These are phyloP conservation scores for Ascochyta pisi DNA, from an alignment of 2,329 filamentous ascomycete genomes.

Conservation along the genomic window DNA sequence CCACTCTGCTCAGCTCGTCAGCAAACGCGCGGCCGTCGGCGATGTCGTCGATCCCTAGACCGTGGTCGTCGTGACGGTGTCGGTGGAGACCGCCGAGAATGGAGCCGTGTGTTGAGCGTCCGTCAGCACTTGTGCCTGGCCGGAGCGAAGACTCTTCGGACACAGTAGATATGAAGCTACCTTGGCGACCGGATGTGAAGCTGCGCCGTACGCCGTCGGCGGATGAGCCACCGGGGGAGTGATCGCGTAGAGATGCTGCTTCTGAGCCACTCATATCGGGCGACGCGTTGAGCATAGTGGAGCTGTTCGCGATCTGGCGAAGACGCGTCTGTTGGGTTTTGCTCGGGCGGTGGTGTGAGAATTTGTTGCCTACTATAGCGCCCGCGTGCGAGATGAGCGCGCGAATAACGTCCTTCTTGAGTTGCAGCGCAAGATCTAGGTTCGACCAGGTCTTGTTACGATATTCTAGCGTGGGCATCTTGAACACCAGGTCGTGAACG, in stretches of 20 bases:
- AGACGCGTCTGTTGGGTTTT: constrained; percentile 79
- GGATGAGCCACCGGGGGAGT: constrained; percentile 40
- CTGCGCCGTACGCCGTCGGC: constrained; percentile 36
- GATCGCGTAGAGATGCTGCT: constrained; percentile 40
- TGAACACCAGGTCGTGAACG: constrained; percentile 96
- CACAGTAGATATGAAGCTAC: constrained; percentile 38
- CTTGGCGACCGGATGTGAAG: constrained; percentile 43
- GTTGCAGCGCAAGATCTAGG: constrained; percentile 85
- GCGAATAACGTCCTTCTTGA: constrained; percentile 94
- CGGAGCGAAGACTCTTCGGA: constrained; percentile 38
- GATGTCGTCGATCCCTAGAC: constrained; percentile 26
- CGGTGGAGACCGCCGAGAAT: constrained; percentile 31
- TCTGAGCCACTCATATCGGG: constrained; percentile 45
- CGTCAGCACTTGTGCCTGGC: constrained; percentile 24
- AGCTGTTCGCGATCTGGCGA: constrained; percentile 82
- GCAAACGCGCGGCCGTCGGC: constrained; percentile 46
- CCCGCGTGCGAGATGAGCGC: constrained; percentile 94
- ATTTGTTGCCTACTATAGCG: constrained; percentile 96
- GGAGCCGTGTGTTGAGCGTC: constrained; percentile 32
- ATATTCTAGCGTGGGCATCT: constrained; percentile 91
- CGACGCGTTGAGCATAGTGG: constrained; percentile 62
- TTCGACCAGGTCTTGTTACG: constrained; percentile 99
- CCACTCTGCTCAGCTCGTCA: constrained; percentile 44
- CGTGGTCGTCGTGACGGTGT: constrained; percentile 17
- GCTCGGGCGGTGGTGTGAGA: constrained; percentile 84